A percentile compares a stretch with the other conserved stretches of the same genome.
phyloP scores from a whole-genome alignment of 2,329 filamentous ascomycete genomes.

The Ophiostoma sp. region DNA sequence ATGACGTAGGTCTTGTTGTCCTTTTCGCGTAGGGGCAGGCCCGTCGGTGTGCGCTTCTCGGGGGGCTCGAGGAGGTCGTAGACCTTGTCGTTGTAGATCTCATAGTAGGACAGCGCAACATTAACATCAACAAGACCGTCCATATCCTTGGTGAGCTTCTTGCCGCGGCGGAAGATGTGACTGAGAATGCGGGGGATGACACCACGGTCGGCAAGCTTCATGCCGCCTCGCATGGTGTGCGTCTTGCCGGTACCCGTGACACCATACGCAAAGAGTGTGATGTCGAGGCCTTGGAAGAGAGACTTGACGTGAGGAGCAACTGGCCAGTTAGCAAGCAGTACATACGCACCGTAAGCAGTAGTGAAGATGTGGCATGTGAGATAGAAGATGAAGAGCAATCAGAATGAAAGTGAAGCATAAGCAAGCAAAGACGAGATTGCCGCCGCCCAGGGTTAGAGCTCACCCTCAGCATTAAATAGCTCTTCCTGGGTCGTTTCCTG shows the following conservation, averaged over 20 bases:
- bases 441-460: not conserved
- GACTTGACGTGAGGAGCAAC: conserved; percentile 87
- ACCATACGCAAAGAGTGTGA: conserved; percentile 88
- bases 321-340: conserved; percentile 35
- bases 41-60: conserved; percentile 77
- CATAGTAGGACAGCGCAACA: conserved; percentile 83
- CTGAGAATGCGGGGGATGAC: conserved; percentile 83
- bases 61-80: conserved; percentile 83
- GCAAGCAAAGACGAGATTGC: conserved; percentile 8
- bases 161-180: conserved; percentile 75
- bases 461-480: conserved; percentile 77
- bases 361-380: not conserved
- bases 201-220: conserved; percentile 77
- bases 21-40: conserved; percentile 77
- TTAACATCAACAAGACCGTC: conserved; percentile 63
- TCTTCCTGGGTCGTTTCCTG: conserved; percentile 73
- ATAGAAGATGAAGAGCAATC: not conserved
- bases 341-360: not conserved
- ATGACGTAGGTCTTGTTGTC: conserved; percentile 83
- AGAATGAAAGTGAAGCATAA: not conserved
- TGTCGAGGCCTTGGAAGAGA: conserved; percentile 81
- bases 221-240: conserved; percentile 89
- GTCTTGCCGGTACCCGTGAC: conserved; percentile 93
- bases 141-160: conserved; percentile 78
- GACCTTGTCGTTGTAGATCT: conserved; percentile 96